phyloP scores from a whole-genome alignment of 78 protist species.

The Chrysochromulina parva region DNA sequence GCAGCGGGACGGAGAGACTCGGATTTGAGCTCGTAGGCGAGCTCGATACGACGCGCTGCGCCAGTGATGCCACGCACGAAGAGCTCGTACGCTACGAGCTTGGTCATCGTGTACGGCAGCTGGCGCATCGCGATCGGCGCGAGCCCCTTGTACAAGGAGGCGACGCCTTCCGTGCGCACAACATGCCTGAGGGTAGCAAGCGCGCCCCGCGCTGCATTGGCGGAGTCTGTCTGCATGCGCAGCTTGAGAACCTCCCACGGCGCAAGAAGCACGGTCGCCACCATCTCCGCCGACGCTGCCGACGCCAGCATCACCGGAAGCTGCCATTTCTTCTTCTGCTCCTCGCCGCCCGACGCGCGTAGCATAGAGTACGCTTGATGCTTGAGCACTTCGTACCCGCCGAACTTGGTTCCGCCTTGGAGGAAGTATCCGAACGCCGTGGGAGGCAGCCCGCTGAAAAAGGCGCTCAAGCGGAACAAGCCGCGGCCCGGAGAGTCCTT shows the following conservation, averaged over 20 bases:
- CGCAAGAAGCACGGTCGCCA: not conserved
- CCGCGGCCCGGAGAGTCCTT: not conserved
- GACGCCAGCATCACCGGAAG: not conserved
- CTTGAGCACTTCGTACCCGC: constrained; percentile 15
- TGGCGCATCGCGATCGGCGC: not conserved
- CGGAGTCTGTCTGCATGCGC: not conserved
- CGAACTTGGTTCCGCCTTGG: constrained; percentile 26
- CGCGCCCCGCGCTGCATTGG: not conserved
- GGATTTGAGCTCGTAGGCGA: not conserved
- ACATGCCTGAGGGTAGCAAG: not conserved
- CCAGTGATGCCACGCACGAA: not conserved
- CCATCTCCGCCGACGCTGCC: not conserved
- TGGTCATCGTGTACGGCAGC: not conserved
- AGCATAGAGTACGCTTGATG: not conserved
- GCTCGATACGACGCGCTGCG: not conserved
- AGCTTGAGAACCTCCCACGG: not conserved
- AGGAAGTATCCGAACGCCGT: not conserved
- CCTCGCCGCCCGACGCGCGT: not conserved
- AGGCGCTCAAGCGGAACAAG: not conserved
- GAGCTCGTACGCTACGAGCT: not conserved
- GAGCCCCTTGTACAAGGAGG: not conserved
- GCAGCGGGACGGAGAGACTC: not conserved
- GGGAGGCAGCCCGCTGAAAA: not conserved
- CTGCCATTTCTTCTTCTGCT: no score
- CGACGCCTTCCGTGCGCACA: not conserved